Percentiles rank a stretch among this genome's conserved stretches.
phyloP scores from a whole-genome alignment of 2,329 filamentous ascomycete genomes.

The Intubia oerlemansii region DNA sequence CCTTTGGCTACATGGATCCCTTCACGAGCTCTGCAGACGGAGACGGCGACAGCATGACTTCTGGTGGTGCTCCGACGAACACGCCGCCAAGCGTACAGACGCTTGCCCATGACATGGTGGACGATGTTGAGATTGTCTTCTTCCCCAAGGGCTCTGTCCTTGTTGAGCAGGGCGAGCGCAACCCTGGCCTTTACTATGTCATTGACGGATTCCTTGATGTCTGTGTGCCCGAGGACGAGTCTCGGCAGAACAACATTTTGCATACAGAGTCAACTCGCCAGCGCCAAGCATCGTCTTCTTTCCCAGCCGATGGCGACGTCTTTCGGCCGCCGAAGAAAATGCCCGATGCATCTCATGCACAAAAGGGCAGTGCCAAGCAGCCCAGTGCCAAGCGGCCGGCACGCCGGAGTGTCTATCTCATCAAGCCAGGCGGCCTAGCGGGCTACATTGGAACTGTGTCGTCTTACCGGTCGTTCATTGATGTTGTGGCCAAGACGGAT shows the following conservation, averaged over 20 bases:
- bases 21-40: slow-evolving; percentile 60
- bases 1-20: slow-evolving; percentile 78
- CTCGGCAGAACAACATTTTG: slow-evolving; percentile 17
- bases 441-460: slow-evolving; percentile 91
- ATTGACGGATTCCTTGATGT: slow-evolving; percentile 94
- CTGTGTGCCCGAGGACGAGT: slow-evolving; percentile 54
- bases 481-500: slow-evolving; percentile 92
- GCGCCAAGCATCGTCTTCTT: slow-evolving; percentile 9
- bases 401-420: slow-evolving; percentile 60
- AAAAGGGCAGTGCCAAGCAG: not conserved
- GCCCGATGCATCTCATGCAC: not conserved
- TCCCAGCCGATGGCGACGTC: slow-evolving; percentile 1
- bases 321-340: not conserved
- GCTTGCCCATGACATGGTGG: slow-evolving; percentile 59
- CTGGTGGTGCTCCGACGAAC: slow-evolving; percentile 32
- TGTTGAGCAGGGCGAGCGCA: slow-evolving; percentile 92
- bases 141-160: slow-evolving; percentile 88
- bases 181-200: slow-evolving; percentile 90
- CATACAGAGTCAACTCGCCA: slow-evolving; percentile 9
- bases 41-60: slow-evolving; percentile 71
- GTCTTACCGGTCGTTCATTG: slow-evolving; percentile 87
- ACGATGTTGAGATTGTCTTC: slow-evolving; percentile 92
- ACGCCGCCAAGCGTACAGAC: slow-evolving; percentile 41
- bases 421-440: slow-evolving; percentile 84
- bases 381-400: slow-evolving; percentile 21